Evolutionary conservation across 352 stramenopile species (phyloP), one percentile per base, ranked within the genome.

Genomic region (Phytophthora lateralis): DNA sequence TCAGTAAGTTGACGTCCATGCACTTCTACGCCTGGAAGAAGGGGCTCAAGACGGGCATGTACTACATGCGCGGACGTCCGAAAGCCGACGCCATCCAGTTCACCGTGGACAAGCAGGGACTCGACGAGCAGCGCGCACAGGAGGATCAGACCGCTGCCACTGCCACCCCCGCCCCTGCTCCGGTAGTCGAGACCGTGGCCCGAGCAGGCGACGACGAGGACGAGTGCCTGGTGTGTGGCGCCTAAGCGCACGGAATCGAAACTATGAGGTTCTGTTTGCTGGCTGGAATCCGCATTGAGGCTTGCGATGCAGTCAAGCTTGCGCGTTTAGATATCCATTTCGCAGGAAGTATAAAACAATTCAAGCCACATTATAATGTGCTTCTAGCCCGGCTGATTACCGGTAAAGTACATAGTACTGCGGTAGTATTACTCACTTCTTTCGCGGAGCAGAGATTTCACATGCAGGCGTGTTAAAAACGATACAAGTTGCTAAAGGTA

Each of bases 1-100:
- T 97, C 27, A 93, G 88, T 37, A 99, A 99, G 78, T 82, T 99
- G 42, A 99, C 97, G n/a, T 98, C 92, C 32, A 99, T 99, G 97
- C 97, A 99, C 85, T 99, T 99, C 69, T 99, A 99, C 73, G 94
- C 97, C 6, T 99, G 98, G 98, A 99, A 99, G 84, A 98, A 98
- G 78, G 97, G 97, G 6, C 85, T 99, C 29, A 99, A 99, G 92
- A 99, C 98, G 15, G 97, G 97, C 46, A 99, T 99, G 96, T 99
- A 99, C 82, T 99, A 99, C 85, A 91, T 99, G 54, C 95, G 98
- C 51, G 98, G 96, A 26, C 85, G 90, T 29, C 97, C 98, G 30
- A 99, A 99, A 85, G 98, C 97, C n/a, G 90, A 99, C 72, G 97
- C 98, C 47, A 99, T 99, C 66, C 94, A 99, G 73, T 99, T 99